phyloP scores from a whole-genome alignment of 305 asterid species.

The Vinca major region DNA sequence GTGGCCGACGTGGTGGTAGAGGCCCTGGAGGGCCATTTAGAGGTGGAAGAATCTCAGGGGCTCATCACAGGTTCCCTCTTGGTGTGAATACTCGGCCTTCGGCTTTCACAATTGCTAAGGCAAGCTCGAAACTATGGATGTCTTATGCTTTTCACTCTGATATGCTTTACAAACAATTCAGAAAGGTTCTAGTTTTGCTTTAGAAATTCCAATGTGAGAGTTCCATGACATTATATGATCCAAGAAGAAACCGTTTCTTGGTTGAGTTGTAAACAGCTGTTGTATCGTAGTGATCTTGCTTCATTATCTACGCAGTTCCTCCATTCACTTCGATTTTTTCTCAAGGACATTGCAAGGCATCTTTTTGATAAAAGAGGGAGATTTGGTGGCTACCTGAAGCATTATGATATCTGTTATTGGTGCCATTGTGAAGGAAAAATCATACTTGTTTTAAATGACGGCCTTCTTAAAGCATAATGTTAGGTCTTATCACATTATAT shows the following conservation, averaged over 20 bases:
- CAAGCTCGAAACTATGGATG: slow-evolving; percentile 78
- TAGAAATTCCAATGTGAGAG: slow-evolving; percentile 24
- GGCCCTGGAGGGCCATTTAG: slow-evolving; percentile 55
- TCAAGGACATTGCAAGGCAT: slow-evolving; percentile 31
- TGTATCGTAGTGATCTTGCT: slow-evolving; percentile 23
- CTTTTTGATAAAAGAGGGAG: slow-evolving; percentile 37
- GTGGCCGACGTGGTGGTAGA: slow-evolving; percentile 56
- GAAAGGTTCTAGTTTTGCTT: slow-evolving; percentile 13
- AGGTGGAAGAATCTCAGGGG: slow-evolving; percentile 73
- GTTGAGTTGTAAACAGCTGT: slow-evolving; percentile 29
- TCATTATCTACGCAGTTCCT: slow-evolving; percentile 12
- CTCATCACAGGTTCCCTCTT: slow-evolving; percentile 61
- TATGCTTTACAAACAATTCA: slow-evolving; percentile 6
- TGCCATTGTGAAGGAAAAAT: slow-evolving; percentile 23
- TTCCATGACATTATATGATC: slow-evolving; percentile 25
- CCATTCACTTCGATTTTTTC: slow-evolving; percentile 20
- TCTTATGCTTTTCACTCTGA: slow-evolving; percentile 40
- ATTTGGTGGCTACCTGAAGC: slow-evolving; percentile 30
- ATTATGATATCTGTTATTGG: slow-evolving; percentile 23
- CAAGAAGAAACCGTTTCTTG: slow-evolving; percentile 32
- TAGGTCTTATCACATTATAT: slow-evolving; percentile 31
- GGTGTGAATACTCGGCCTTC: slow-evolving; percentile 75
- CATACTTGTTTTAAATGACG: slow-evolving; percentile 5
- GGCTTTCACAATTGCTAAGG: slow-evolving; percentile 79
- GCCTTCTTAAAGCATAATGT: slow-evolving; percentile 9